phyloP scores from a whole-genome alignment of 352 stramenopile species.

The Thraustochytrium striatum region DNA sequence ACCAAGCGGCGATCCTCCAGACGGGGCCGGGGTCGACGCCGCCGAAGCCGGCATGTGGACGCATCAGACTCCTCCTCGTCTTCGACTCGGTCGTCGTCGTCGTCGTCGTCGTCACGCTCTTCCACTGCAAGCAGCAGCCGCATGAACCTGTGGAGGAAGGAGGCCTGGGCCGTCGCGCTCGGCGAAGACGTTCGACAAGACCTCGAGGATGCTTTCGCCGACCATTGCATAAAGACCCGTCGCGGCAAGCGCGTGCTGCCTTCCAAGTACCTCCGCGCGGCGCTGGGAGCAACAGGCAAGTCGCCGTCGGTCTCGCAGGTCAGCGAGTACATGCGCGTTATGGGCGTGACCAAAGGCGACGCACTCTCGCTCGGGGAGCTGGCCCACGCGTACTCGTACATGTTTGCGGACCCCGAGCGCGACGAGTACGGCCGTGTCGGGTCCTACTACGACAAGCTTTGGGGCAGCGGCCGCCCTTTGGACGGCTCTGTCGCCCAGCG shows the following conservation, averaged over 20 bases:
- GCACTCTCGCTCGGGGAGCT: constrained; percentile 31
- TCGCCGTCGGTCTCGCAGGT: constrained; percentile 25
- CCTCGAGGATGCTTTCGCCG: constrained; percentile 36
- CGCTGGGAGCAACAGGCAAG: constrained; percentile 24
- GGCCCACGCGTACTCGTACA: constrained; percentile 45
- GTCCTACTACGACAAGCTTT: constrained; percentile 44
- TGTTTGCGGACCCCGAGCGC: constrained; percentile 41
- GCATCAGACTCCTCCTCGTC: too few relatives aligned
- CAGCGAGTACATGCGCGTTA: constrained; percentile 47
- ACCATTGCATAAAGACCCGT: constrained; percentile 41
- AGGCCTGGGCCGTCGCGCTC: constrained; percentile 20
- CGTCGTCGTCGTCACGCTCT: too few relatives aligned
- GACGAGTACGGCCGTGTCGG: constrained; percentile 47
- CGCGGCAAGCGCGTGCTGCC: constrained; percentile 25
- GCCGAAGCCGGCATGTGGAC: not conserved
- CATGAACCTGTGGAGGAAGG: constrained; percentile 36
- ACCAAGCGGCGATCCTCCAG: not conserved
- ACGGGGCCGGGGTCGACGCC: not conserved
- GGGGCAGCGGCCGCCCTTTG: not conserved
- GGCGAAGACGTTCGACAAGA: not conserved
- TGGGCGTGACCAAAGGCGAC: constrained; percentile 36
- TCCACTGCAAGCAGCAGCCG: too few relatives aligned
- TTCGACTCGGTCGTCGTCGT: too few relatives aligned
- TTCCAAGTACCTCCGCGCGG: constrained; percentile 21
- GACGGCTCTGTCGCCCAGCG: not conserved